Conservation (phyloP, 768 basidiomycete species). For the Psilocybe azurescens region DNA sequence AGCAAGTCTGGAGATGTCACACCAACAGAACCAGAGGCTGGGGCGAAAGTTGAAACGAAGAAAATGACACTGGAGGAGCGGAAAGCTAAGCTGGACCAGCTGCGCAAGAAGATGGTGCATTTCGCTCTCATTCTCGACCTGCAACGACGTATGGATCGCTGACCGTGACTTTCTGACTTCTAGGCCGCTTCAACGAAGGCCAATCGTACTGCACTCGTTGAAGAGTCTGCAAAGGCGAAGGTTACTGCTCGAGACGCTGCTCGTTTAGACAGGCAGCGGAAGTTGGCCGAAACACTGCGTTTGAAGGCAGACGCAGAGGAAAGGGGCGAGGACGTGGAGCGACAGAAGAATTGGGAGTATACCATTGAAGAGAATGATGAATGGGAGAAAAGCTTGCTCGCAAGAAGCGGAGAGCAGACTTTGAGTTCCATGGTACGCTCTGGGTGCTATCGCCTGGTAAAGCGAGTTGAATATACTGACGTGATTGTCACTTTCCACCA, state of each 20-base stretch:
- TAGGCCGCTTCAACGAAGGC: slow-evolving; percentile 80
- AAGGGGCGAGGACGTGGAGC: slow-evolving; percentile 88
- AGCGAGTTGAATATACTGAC: slow-evolving; percentile 4
- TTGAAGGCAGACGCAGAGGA: slow-evolving; percentile 90
- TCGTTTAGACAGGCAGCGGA: slow-evolving; percentile 87
- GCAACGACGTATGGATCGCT: background rate
- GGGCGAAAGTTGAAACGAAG: slow-evolving; percentile 27
- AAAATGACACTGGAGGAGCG: slow-evolving; percentile 70
- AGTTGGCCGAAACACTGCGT: slow-evolving; percentile 86
- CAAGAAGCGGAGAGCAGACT: slow-evolving; percentile 86
- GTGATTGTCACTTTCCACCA: slow-evolving; percentile 32
- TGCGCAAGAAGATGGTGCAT: slow-evolving; percentile 82
- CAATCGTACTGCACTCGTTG: slow-evolving; percentile 85
- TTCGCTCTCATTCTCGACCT: slow-evolving; percentile 2
- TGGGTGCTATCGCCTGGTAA: background rate
- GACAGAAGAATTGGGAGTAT: slow-evolving; percentile 94
- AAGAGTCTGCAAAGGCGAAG: slow-evolving; percentile 82
- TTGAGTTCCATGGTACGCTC: slow-evolving; percentile 85
- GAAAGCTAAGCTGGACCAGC: slow-evolving; percentile 75
- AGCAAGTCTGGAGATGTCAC: slow-evolving; percentile 22
- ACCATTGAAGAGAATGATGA: slow-evolving; percentile 94
- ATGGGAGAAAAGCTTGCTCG: slow-evolving; percentile 92
- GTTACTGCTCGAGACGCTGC: slow-evolving; percentile 80
- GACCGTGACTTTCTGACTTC: slow-evolving; percentile 2
- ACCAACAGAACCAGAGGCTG: slow-evolving; percentile 25